These are phyloP conservation scores for Nicotiana rustica DNA, from an alignment of 305 asterid genomes.

Conservation along the genomic window DNA sequence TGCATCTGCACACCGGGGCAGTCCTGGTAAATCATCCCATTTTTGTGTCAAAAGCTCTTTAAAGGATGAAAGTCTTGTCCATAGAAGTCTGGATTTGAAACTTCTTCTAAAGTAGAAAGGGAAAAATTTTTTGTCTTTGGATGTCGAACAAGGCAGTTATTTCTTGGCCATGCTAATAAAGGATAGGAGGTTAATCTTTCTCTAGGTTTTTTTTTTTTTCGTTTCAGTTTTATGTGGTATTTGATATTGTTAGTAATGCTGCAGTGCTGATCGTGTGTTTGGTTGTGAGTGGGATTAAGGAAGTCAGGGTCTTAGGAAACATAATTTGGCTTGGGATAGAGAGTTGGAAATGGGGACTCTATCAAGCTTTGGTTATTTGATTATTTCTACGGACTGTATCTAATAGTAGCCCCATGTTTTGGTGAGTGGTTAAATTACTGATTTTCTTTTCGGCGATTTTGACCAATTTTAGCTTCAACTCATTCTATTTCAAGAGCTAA, in stretches of 20 bases:
- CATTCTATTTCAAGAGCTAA: neutral
- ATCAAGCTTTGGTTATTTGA: neutral
- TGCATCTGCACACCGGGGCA: neutral
- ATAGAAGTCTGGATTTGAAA: neutral
- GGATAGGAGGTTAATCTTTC: neutral
- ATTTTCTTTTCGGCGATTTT: neutral
- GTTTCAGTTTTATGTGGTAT: neutral
- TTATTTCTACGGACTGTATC: neutral
- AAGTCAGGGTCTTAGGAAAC: neutral
- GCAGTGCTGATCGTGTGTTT: neutral
- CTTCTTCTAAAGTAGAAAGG: conserved; percentile 9
- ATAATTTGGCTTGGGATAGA: neutral
- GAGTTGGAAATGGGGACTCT: conserved; percentile 13
- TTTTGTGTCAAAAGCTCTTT: neutral
- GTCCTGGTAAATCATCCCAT: neutral
- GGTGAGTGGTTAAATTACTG: neutral
- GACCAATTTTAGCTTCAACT: neutral
- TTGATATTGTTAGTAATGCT: neutral
- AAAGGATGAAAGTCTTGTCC: neutral
- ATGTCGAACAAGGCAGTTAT: neutral
- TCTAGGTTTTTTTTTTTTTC: neutral
- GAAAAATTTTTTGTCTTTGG: neutral
- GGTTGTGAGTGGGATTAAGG: neutral
- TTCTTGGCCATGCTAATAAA: neutral
- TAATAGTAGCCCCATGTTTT: neutral